A percentile compares a stretch with the other conserved stretches of the same genome.
Conservation (phyloP, 1,139 yeast species). For the Yamadazyma spencermartinsiae region DNA sequence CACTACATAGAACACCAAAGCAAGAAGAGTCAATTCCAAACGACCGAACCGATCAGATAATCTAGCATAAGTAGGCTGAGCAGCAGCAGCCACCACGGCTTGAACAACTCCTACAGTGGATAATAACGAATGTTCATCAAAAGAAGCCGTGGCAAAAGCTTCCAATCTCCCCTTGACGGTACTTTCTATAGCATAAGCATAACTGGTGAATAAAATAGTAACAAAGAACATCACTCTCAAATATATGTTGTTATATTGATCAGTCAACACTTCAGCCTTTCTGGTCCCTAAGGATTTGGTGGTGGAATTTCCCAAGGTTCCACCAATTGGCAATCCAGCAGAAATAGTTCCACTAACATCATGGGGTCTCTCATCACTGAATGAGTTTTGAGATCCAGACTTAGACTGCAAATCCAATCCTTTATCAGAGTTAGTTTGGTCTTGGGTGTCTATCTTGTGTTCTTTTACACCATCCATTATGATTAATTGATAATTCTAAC, state of each 20-base stretch:
- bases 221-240: slow-evolving; percentile 42
- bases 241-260: slow-evolving; percentile 25
- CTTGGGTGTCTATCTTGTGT: background rate
- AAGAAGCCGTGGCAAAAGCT: slow-evolving; percentile 57
- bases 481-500: background rate
- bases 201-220: slow-evolving; percentile 59
- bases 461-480: background rate
- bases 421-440: background rate
- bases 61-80: slow-evolving; percentile 70
- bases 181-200: slow-evolving; percentile 67
- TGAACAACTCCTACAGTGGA: slow-evolving; percentile 66
- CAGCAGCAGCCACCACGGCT: slow-evolving; percentile 68
- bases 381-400: background rate
- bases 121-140: slow-evolving; percentile 56
- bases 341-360: background rate
- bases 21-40: slow-evolving; percentile 51
- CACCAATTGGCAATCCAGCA: slow-evolving; percentile 2
- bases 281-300: slow-evolving; percentile 38
- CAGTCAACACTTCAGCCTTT: slow-evolving; percentile 41
- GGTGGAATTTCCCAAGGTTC: slow-evolving; percentile 17
- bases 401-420: background rate
- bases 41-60: slow-evolving; percentile 73
- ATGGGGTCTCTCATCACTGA: slow-evolving; percentile 4
- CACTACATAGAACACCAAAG: slow-evolving; percentile 60
- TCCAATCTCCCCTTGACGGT: slow-evolving; percentile 52